phyloP scores from a whole-genome alignment of 495 filamentous ascomycete genomes.

The Aspergillus cavernicola region DNA sequence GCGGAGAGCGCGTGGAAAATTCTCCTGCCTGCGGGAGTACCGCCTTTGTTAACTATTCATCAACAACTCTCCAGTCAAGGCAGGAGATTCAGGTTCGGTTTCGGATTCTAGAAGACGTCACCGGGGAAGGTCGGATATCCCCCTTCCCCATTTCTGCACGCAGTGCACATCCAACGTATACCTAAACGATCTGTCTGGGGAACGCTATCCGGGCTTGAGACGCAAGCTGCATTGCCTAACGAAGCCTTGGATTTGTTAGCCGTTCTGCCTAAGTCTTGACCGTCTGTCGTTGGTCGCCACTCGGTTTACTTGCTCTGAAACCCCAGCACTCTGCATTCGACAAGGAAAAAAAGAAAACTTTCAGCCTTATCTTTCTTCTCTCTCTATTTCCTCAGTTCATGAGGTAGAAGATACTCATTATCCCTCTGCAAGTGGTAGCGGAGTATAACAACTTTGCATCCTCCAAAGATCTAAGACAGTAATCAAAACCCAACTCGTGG shows the following conservation, averaged over 20 bases:
- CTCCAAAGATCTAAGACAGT: background rate
- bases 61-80: constrained; percentile 3
- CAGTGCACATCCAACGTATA: background rate
- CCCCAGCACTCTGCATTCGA: background rate
- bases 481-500: constrained; percentile 1
- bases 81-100: background rate
- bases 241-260: background rate
- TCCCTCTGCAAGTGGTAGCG: background rate
- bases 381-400: no score
- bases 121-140: constrained; percentile 3
- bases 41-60: constrained; percentile 6
- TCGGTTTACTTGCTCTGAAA: constrained; percentile 5
- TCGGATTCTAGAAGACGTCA: background rate
- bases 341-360: constrained; percentile 1
- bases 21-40: constrained; percentile 7
- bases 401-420: no score
- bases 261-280: constrained; percentile 8
- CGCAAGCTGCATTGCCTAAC: constrained; percentile 7
- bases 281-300: constrained; percentile 7
- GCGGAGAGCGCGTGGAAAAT: constrained; percentile 26
- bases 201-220: background rate
- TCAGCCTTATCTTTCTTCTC: background rate
- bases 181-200: background rate
- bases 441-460: constrained; percentile 11
- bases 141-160: background rate